Percentiles rank a stretch among this genome's conserved stretches.
phyloP scores from a whole-genome alignment of 768 basidiomycete species.

The Chalciporus sphaerocephalus region DNA sequence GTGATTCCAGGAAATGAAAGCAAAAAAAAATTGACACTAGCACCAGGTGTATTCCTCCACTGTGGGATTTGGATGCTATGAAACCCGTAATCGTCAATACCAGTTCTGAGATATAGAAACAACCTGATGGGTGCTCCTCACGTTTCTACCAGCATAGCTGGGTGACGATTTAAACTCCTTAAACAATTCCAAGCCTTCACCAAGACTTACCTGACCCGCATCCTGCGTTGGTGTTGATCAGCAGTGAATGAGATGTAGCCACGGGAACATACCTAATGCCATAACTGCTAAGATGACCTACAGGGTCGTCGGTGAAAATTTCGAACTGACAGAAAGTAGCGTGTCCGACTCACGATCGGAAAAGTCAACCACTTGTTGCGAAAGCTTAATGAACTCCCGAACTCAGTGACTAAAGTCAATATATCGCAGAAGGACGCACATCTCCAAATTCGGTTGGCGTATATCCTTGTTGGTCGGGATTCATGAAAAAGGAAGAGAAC shows the following conservation, averaged over 20 bases:
- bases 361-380: constrained; percentile 27
- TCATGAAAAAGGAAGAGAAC: background rate
- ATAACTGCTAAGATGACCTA: constrained; percentile 28
- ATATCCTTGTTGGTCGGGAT: constrained; percentile 22
- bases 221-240: constrained; percentile 8
- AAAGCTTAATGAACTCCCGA: constrained; percentile 27
- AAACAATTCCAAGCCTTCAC: background rate
- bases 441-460: constrained; percentile 37
- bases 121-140: constrained; percentile 4
- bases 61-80: constrained; percentile 27
- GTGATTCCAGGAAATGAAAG: background rate
- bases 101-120: background rate
- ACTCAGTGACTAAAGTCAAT: background rate
- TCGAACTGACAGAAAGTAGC: background rate
- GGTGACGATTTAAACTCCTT: constrained; percentile 1
- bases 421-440: constrained; percentile 18
- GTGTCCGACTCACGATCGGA: constrained; percentile 28
- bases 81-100: background rate
- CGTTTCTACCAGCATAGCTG: constrained; percentile 34
- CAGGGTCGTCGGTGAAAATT: background rate
- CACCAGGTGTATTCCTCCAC: constrained; percentile 32
- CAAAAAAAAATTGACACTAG: constrained; percentile 22
- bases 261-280: constrained; percentile 24
- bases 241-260: background rate
- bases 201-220: constrained; percentile 27